Evolutionary conservation across 345 rosid genomes (phyloP), one percentile per base, ranked within the genome.

Genomic region (Populus davidiana): DNA sequence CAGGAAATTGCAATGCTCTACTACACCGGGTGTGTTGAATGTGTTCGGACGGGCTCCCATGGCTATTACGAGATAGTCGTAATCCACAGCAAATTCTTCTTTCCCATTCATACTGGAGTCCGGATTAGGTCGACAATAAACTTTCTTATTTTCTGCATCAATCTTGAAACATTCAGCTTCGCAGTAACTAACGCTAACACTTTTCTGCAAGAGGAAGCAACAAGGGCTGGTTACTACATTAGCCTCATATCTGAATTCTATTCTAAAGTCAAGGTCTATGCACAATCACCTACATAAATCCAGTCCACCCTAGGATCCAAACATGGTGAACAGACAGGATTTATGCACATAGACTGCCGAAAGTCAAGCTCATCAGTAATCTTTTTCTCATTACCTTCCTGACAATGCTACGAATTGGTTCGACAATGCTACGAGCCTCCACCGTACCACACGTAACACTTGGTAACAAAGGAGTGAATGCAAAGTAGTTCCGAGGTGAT

Each of bases 371-470:
- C 63, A 62, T 21, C 29, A 14, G 9, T 5, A 8, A 21, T 49
- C 54, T 2, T 2, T 43, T 49, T 74, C 63, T 36, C n/a, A 43
- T 80, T 88, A 93, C 98, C 96, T 92, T 92, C 80, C 80, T 84
- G 47, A 91, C 93, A 72, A 96, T 91, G 83, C 90, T 96, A 21
- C 98, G 97, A 75, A 96, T 83, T 4, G 99, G 98, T 85, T 96
- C 99, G 41, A 92, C 97, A 39, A 94, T 79, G 83, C 99, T 94
- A 75, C 99, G 97, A 77, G 98, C 92, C 84, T 96, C 98, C 71
- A 96, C 98, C 23, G 98, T 96, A 56, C 98, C 99, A 69, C 95
- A 90, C 5, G 99, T 96, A 77, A 94, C 97, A 69, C 97, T 96
- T 2, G 99, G 98, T 27, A 96, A 80, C 91, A 96, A 81, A n/a